Percentiles rank a stretch among this genome's conserved stretches.
These are phyloP conservation scores for Ophiostoma novo-ulmi DNA, from an alignment of 2,329 filamentous ascomycete genomes.

Conservation along the genomic window DNA sequence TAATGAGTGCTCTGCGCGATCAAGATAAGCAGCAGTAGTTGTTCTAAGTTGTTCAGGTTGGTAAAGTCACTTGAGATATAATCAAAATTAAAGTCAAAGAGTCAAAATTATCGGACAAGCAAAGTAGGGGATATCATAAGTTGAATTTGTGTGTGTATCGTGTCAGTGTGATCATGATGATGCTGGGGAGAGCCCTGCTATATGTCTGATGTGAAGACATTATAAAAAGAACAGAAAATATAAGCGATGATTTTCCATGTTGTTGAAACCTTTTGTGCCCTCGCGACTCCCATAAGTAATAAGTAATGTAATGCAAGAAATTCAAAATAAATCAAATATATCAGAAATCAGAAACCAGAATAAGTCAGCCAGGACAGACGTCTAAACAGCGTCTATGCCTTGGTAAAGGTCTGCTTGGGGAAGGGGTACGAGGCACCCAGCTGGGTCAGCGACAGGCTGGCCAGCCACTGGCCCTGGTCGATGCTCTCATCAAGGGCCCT, in stretches of 20 bases:
- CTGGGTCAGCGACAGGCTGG: constrained; percentile 88
- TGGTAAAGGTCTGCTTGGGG: constrained; percentile 71
- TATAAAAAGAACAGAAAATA: constrained; percentile 13
- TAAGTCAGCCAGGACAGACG: not conserved
- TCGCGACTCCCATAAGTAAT: constrained; percentile 9
- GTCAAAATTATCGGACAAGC: not conserved
- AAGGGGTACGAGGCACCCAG: constrained; percentile 89
- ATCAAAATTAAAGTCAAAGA: not conserved
- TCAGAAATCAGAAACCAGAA: not conserved
- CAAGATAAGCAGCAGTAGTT: not conserved
- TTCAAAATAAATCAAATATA: not conserved
- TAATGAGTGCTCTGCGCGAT: constrained; percentile 27
- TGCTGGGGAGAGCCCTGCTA: constrained; percentile 9
- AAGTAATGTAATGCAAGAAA: not conserved
- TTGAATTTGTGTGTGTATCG: constrained; percentile 32
- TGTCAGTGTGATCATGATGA: constrained; percentile 9
- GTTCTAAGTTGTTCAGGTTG: not conserved
- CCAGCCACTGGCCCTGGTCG: constrained; percentile 95
- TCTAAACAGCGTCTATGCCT: constrained; percentile 27
- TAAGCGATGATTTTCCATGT: constrained; percentile 26
- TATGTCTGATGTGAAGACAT: not conserved
- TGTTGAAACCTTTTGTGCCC: constrained; percentile 33
- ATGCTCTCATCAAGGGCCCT: constrained; percentile 72
- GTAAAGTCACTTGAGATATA: too few relatives aligned
- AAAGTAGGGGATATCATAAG: constrained; percentile 31